Percentiles rank a stretch among this genome's conserved stretches.
These are phyloP conservation scores for Fusarium sp. DNA, from an alignment of 2,329 filamentous ascomycete species.

Conservation along the genomic window DNA sequence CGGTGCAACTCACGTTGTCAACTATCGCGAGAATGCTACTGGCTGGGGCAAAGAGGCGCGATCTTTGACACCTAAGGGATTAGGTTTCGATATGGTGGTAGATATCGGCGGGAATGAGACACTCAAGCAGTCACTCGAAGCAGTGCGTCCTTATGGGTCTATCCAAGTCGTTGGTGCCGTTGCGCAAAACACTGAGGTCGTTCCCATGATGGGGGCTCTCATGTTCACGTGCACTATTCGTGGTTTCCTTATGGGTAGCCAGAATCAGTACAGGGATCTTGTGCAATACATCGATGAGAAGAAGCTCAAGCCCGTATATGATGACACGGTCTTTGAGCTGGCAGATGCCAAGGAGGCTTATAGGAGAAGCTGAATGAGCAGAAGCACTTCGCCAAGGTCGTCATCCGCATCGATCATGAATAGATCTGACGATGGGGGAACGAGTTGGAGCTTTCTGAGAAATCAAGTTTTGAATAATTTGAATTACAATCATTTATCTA, in stretches of 20 bases:
- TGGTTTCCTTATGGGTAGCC: slow-evolving; percentile 41
- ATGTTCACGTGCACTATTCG: slow-evolving; percentile 41
- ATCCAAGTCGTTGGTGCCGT: slow-evolving; percentile 46
- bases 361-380: slow-evolving; percentile 41
- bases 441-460: accelerated
- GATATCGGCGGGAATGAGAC: slow-evolving; percentile 74
- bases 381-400: slow-evolving; percentile 49
- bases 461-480: not conserved
- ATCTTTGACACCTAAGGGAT: slow-evolving; percentile 53
- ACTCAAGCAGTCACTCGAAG: slow-evolving; percentile 62
- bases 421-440: accelerated
- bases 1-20: slow-evolving; percentile 66
- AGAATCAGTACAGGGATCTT: slow-evolving; percentile 42
- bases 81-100: slow-evolving; percentile 68
- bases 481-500: not conserved
- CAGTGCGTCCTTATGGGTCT: slow-evolving; percentile 50
- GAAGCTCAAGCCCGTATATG: slow-evolving; percentile 42
- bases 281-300: slow-evolving; percentile 45
- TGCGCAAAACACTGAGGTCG: slow-evolving; percentile 27
- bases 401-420: slow-evolving; percentile 41
- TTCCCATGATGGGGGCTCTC: slow-evolving; percentile 39
- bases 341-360: slow-evolving; percentile 45
- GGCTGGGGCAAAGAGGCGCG: slow-evolving; percentile 66
- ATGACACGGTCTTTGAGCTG: slow-evolving; percentile 44
- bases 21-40: slow-evolving; percentile 64